Evolutionary conservation across 192 early-diverging fungal genomes (phyloP).

Genomic region (Martensiomyces pterosporus): DNA sequence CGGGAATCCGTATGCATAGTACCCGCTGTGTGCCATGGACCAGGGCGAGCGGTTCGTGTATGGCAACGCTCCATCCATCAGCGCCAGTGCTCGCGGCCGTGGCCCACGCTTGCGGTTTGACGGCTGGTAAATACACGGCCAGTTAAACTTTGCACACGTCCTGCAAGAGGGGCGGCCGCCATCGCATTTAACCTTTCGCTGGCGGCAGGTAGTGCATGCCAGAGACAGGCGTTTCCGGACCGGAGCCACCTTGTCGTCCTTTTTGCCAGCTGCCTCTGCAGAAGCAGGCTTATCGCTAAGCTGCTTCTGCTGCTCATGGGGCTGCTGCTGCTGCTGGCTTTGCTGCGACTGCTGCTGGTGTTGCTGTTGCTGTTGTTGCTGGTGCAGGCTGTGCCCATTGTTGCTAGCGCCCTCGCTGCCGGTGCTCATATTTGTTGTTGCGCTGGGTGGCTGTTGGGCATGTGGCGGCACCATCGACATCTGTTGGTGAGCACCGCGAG

Average conservation of each 20-base stretch:
- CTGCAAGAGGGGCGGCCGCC: slow-evolving; percentile 75
- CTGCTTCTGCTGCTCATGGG: slow-evolving; percentile 1
- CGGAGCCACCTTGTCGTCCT: slow-evolving; percentile 44
- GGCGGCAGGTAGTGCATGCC: slow-evolving; percentile 49
- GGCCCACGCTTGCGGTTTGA: slow-evolving; percentile 87
- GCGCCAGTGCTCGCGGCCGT: slow-evolving; percentile 52
- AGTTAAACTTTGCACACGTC: slow-evolving; percentile 68
- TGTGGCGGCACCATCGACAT: too few relatives aligned
- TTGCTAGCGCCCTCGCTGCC: too few relatives aligned
- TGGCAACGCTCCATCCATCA: slow-evolving; percentile 42
- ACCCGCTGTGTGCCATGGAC: slow-evolving; percentile 21
- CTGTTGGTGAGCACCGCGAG: too few relatives aligned
- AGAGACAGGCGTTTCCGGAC: slow-evolving; percentile 51
- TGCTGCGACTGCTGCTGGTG: too few relatives aligned
- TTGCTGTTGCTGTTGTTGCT: too few relatives aligned
- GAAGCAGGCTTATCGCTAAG: background rate
- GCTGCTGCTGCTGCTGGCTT: background rate
- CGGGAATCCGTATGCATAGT: slow-evolving; percentile 32
- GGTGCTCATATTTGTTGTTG: too few relatives aligned
- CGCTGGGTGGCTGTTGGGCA: too few relatives aligned
- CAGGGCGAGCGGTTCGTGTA: slow-evolving; percentile 39
- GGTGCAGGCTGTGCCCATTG: too few relatives aligned
- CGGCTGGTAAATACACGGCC: slow-evolving; percentile 75
- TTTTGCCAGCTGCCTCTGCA: slow-evolving; percentile 12
- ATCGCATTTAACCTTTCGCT: slow-evolving; percentile 74